Percentiles rank a stretch among this genome's conserved stretches.
Evolutionary conservation across 2,329 filamentous ascomycete species (phyloP).

Genomic region (Neodidymelliopsis sp.): DNA sequence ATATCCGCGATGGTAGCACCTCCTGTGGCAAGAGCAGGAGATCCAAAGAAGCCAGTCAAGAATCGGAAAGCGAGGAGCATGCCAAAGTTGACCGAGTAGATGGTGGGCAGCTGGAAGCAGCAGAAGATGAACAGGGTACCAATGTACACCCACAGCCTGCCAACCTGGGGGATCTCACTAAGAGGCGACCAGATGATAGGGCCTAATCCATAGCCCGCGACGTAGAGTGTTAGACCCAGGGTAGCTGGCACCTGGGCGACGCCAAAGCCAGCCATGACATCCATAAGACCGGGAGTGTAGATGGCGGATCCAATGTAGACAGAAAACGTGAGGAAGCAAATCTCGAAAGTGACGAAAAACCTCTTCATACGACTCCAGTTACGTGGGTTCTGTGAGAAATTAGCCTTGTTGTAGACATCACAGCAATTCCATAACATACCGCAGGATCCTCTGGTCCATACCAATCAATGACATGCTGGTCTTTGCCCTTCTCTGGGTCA

Average conservation of each 20-base stretch:
- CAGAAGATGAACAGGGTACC: conserved; percentile 52
- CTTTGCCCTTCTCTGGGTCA: conserved; percentile 61
- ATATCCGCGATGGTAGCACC: conserved; percentile 57
- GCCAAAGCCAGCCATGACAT: conserved; percentile 61
- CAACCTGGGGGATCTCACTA: conserved; percentile 58
- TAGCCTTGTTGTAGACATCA: not conserved
- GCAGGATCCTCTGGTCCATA: conserved; percentile 57
- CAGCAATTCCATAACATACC: conserved; percentile 21
- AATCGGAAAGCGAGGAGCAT: conserved; percentile 62
- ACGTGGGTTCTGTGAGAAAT: conserved; percentile 50
- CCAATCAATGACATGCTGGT: conserved; percentile 61
- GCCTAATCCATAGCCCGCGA: conserved; percentile 43
- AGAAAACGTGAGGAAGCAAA: conserved; percentile 61
- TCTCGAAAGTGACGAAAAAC: conserved; percentile 54
- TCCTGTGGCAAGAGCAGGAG: conserved; percentile 55
- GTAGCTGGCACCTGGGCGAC: conserved; percentile 58
- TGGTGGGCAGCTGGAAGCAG: conserved; percentile 56
- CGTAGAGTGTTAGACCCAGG: conserved; percentile 53
- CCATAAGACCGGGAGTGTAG: conserved; percentile 54
- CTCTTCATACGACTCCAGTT: conserved; percentile 58
- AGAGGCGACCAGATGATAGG: conserved; percentile 52
- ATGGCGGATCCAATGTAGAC: conserved; percentile 61
- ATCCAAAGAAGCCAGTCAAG: conserved; percentile 58
- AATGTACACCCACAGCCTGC: conserved; percentile 51
- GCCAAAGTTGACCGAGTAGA: conserved; percentile 57